Percentiles rank a stretch among this genome's conserved stretches.
Evolutionary conservation across 352 stramenopile species (phyloP).

Genomic region (Globisporangium perplexum): DNA sequence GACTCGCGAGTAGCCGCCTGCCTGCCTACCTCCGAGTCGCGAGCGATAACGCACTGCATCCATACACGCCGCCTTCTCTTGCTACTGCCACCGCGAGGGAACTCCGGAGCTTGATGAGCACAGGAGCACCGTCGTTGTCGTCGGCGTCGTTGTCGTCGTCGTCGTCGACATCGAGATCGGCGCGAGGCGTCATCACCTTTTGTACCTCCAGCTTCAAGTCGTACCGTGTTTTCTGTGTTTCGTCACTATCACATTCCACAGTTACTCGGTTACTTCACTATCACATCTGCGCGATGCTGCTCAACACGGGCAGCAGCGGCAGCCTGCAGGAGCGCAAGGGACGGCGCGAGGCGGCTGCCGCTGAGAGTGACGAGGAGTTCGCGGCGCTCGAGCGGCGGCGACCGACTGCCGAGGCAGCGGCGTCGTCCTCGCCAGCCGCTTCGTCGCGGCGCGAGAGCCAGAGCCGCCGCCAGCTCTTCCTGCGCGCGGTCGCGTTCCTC

Average conservation of each 20-base stretch:
- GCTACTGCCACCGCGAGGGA: too few relatives aligned
- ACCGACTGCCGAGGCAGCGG: constrained; percentile 15
- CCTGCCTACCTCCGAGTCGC: too few relatives aligned
- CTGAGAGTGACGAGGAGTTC: constrained; percentile 27
- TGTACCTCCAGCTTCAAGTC: too few relatives aligned
- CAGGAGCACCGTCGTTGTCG: too few relatives aligned
- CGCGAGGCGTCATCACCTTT: not conserved
- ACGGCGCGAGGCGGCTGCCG: constrained; percentile 3
- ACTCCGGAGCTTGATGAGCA: too few relatives aligned
- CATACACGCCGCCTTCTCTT: too few relatives aligned
- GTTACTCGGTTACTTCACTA: not conserved
- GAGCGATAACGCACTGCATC: too few relatives aligned
- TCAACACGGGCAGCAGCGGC: not conserved
- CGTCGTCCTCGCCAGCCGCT: constrained; percentile 2
- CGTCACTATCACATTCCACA: too few relatives aligned
- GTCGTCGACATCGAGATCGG: too few relatives aligned
- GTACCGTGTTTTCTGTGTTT: not conserved
- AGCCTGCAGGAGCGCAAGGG: constrained; percentile 12
- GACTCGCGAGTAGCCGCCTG: too few relatives aligned
- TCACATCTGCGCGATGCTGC: not conserved
- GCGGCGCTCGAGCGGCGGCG: constrained; percentile 27
- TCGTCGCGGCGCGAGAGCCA: constrained; percentile 4
- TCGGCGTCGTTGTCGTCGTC: too few relatives aligned
- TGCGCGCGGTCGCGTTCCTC: constrained; percentile 35
- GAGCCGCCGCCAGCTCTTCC: constrained; percentile 34